Evolutionary conservation across 495 filamentous ascomycete genomes (phyloP).

Genomic region (Sabuloglossum arenarium): DNA sequence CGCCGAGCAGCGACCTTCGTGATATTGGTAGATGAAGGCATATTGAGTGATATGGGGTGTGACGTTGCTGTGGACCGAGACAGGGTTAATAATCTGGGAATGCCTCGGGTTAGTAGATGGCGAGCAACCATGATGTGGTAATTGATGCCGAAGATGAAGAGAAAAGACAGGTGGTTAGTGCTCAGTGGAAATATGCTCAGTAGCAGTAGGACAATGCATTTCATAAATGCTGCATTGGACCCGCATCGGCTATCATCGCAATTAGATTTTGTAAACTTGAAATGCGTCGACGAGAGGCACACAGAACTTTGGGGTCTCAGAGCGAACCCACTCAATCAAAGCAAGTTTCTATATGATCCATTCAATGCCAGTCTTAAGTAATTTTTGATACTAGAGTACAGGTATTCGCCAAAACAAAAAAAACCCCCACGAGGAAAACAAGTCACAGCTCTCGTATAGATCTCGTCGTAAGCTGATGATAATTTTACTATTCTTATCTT

Average conservation of each 20-base stretch:
- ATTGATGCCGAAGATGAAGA: too few relatives aligned
- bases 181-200: neutral
- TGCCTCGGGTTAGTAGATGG: neutral
- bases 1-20: neutral
- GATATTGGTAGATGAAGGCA: neutral
- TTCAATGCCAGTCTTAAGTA: neutral
- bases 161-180: neutral
- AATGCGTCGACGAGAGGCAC: neutral
- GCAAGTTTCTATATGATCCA: neutral
- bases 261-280: neutral
- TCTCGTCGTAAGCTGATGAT: neutral
- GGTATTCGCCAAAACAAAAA: neutral
- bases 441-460: neutral
- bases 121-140: neutral
- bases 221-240: neutral
- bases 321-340: too few relatives aligned
- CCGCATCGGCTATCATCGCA: neutral
- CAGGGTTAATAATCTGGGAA: neutral
- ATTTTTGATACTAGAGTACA: neutral
- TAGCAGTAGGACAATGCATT: neutral
- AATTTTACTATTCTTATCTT: neutral
- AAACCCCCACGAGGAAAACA: neutral
- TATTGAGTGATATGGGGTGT: neutral
- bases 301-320: neutral
- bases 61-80: neutral